Percentiles rank a stretch among this genome's conserved stretches.
Conservation (phyloP, 73 alveolate genomes). For the Blepharisma stoltei region DNA sequence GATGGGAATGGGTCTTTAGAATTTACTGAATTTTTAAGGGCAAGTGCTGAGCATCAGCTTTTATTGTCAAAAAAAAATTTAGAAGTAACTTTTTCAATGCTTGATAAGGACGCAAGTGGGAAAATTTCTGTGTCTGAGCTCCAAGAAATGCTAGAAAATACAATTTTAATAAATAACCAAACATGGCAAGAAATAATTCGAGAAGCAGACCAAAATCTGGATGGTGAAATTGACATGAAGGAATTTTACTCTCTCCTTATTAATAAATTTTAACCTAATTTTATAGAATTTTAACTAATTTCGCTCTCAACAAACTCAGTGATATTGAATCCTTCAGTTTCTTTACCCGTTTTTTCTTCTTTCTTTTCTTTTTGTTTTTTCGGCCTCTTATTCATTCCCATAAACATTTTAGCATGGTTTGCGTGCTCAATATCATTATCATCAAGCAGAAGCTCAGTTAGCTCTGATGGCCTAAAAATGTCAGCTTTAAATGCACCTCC, state of each 20-base stretch:
- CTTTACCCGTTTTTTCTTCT: conserved; percentile 20
- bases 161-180: neutral
- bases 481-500: conserved; percentile 98
- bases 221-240: conserved; percentile 22
- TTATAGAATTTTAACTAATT: neutral
- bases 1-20: neutral
- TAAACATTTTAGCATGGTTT: conserved; percentile 10
- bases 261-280: too few species aligned
- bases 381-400: conserved; percentile 5
- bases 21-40: neutral
- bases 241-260: neutral
- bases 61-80: conserved; percentile 11
- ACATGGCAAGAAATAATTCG: neutral
- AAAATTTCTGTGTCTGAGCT: neutral
- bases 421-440: conserved; percentile 44
- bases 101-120: conserved; percentile 2
- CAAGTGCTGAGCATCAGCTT: neutral
- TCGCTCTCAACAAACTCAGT: conserved; percentile 18
- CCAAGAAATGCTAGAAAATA: neutral
- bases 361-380: neutral
- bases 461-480: conserved; percentile 91
- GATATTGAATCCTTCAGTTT: conserved; percentile 25
- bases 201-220: neutral
- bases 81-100: neutral
- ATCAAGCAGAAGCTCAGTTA: conserved; percentile 90